Base-by-base conservation (phyloP, 192 early-diverging fungal species). In the Coemansia sp. region DNA sequence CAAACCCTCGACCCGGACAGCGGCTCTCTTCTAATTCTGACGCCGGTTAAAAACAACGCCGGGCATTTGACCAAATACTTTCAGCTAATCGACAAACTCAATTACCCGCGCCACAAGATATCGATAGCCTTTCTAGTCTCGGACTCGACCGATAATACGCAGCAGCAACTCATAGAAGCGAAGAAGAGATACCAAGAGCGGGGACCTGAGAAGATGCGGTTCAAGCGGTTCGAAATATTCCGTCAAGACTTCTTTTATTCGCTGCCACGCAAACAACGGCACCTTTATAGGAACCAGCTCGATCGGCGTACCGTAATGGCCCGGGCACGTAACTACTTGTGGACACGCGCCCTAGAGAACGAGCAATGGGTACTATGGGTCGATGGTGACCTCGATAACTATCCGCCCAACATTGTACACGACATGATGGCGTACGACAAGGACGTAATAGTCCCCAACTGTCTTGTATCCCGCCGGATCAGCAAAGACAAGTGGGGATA, bases 311-410 rank as follows among this genome's bases (percentile, higher is more conserved):
- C 66, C 36, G 79, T 85, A 50, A 84, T 91, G 77, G 88, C 90
- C 21, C 79, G 81, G 17, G 84, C 84, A 21, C 84, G 90, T 51
- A 92, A 90, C 46, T 80, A 76, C 17, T 66, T 90, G 27, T 77
- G 89, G 69, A 81, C 84, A 1, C 74, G 85, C 8, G 83, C 90
- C 1, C 66, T 92, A 9, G 51, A 73, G 23, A 79, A 86, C 62
- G 86, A 88, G 36, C 80, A 85, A 10, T 92, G 90, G 90, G 89
- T 92, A 17, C 80, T 92, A 9, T 92, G 90, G 90, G 73, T 92
- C 4, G 90, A 92, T 44, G 87, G 85, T 9, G 90, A 92, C 73
- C 84, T 92, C 29, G 75, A 87, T 19, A 77, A 86, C 59, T 92
- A 90, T 44, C 84, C 90, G 7, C 78, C 82, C 8, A 84, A 80